Base-by-base conservation (phyloP, 2,329 filamentous ascomycete species). In the Penicillium sp. region DNA sequence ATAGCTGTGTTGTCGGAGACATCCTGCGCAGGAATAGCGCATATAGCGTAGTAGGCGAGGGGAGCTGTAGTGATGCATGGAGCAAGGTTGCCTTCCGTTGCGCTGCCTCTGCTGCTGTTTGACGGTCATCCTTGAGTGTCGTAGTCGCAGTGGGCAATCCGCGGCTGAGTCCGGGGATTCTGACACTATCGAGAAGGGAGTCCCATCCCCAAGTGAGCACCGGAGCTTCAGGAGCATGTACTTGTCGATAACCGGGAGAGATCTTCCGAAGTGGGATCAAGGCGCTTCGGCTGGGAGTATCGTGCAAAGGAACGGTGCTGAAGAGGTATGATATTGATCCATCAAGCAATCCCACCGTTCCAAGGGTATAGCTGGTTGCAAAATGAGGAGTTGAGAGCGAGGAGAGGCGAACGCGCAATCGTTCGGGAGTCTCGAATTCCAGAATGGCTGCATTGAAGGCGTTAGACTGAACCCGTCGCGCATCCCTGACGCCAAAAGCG, bases 241-340 rank as follows among this genome's bases (percentile, higher is more conserved):
- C 81, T 66, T 92, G 89, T 58, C 89, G 86, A 74, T 97, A 98
- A 1, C 94, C 92, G 56, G 87, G 86, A 51, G 96, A 85, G 22
- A 97, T 84, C 65, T 88, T 84, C 35, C 88, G 88, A 10, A 99
- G 81, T 14, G 92, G 87, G 39, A 97, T 88, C 22, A 85, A 80
- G 50, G 88, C 87, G 67, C 91, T 96, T 75, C 87, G 85, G 75
- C 82, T 92, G 63, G 79, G 78, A 19, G 85, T 79, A 53, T 88
- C 82, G 40, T 82, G 79, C 57, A 98, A 83, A 13, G 92, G 88
- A 9, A 95, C 83, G 2, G 92, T 96, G 50, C 92, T 96, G 80
- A 96, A 98, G 55, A 99, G 86, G 78, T 98, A 99, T 14, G 93
- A 96, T 58, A 99, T 85, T n/a, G 92, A 96, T 73, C 95, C 95